Evolutionary conservation across 2,329 filamentous ascomycete species (phyloP), one percentile per base, ranked within the genome.

Genomic region (Penicillium sp.): DNA sequence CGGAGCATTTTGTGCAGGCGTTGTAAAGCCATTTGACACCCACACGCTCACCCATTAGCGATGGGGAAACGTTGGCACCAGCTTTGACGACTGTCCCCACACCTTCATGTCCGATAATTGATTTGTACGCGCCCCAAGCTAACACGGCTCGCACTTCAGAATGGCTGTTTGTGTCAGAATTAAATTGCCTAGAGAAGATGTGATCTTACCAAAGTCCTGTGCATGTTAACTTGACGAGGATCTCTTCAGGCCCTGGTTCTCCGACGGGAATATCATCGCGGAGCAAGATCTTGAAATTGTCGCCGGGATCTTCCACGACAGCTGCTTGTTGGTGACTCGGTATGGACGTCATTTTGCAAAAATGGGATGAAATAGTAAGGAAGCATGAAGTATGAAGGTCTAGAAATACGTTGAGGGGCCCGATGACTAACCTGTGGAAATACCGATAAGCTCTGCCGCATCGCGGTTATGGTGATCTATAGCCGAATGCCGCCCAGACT

Each of bases 91-190:
- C 61, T 2, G 45, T 62, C 3, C 66, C 66, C 1, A 68, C 55
- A 23, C 66, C 66, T 61, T 68, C 66, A n/a, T 68, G 66, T 29
- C 65, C 65, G 48, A 68, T 67, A n/a, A 68, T 68, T 13, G 62
- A 48, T 52, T 67, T 67, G 29, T 68, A 68, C 13, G 50, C 35
- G 19, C 62, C 61, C 63, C 64, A 68, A 3, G 53, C 62, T 27
- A 62, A 26, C 0, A 65, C 62, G 1, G 66, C 66, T 37, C 66
- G 65, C n/a, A 67, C 60, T 58, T 68, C 66, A 1, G 66, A 68
- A 45, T 63, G 62, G 23, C 66, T 68, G 16, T 25, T 45, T 6
- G 10, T n/a, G 29, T 53, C 19, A 53, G 50, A 29, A 16, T 10
- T n/a, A 4, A 16, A 33, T 19, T 26, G 2, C 4, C 16, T 27